A percentile compares a stretch with the other conserved stretches of the same genome.
Evolutionary conservation across 2,329 filamentous ascomycete species (phyloP).

Genomic region (Pestalotiopsis sp.): DNA sequence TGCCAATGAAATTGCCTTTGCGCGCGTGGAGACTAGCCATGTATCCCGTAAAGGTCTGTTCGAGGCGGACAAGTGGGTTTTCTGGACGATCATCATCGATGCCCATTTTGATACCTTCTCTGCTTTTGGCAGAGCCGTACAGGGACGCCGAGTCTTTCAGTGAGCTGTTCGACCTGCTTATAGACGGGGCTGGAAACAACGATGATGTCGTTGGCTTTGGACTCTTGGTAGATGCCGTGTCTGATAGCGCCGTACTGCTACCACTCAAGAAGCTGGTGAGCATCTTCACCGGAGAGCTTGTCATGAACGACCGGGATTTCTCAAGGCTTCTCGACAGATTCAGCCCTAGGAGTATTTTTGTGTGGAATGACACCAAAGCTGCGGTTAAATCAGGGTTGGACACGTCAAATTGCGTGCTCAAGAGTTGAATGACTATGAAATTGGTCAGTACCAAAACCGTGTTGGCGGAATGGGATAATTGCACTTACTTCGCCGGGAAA

Average conservation of each 20-base stretch:
- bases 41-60: constrained; percentile 85
- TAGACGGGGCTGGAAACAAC: constrained; percentile 41
- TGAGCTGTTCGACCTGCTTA: constrained; percentile 36
- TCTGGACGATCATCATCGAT: constrained; percentile 57
- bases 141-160: constrained; percentile 53
- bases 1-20: constrained; percentile 84
- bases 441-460: constrained; percentile 34
- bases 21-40: constrained; percentile 80
- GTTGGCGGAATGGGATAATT: not conserved
- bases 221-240: constrained; percentile 38
- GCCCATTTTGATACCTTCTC: constrained; percentile 42
- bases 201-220: constrained; percentile 40
- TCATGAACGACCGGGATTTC: constrained; percentile 70
- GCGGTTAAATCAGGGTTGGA: constrained; percentile 66
- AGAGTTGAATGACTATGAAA: constrained; percentile 67
- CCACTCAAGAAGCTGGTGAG: constrained; percentile 79
- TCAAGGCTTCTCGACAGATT: constrained; percentile 64
- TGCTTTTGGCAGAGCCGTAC: constrained; percentile 56
- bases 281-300: constrained; percentile 87
- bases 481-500: constrained; percentile 71
- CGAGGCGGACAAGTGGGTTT: constrained; percentile 72
- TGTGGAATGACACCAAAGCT: constrained; percentile 75
- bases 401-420: constrained; percentile 70
- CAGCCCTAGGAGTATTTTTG: constrained; percentile 74
- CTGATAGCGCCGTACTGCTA: constrained; percentile 46